Conservation (phyloP, 345 rosid genomes). For the Hibiscus tridactylites region DNA sequence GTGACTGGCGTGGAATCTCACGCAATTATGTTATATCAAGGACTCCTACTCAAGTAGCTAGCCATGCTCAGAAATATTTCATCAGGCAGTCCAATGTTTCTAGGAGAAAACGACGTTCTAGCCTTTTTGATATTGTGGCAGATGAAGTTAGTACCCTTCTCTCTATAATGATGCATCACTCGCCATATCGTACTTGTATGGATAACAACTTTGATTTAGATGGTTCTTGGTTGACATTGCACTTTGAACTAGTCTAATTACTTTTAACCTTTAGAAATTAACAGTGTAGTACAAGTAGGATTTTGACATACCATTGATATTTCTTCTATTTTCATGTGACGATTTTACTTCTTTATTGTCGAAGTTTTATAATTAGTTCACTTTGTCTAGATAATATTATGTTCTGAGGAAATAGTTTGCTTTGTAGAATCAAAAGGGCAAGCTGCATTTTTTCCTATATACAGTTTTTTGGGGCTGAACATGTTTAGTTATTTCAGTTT, state of each 20-base stretch:
- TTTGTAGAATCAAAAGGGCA: background rate
- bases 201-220: background rate
- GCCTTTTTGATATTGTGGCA: constrained; percentile 89
- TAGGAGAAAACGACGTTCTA: constrained; percentile 90
- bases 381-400: background rate
- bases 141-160: constrained; percentile 56
- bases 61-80: constrained; percentile 98
- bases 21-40: constrained; percentile 78
- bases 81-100: constrained; percentile 77
- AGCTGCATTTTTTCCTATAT: background rate
- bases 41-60: constrained; percentile 99
- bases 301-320: background rate
- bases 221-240: background rate
- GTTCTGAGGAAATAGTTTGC: background rate
- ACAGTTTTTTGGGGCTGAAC: background rate
- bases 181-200: background rate
- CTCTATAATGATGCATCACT: background rate
- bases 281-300: background rate
- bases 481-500: background rate
- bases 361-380: background rate
- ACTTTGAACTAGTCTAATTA: background rate
- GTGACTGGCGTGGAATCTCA: constrained; percentile 99
- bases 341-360: background rate
- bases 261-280: background rate
- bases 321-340: background rate